Evolutionary conservation across 352 stramenopile species (phyloP).

Genomic region (Pythium oligandrum): DNA sequence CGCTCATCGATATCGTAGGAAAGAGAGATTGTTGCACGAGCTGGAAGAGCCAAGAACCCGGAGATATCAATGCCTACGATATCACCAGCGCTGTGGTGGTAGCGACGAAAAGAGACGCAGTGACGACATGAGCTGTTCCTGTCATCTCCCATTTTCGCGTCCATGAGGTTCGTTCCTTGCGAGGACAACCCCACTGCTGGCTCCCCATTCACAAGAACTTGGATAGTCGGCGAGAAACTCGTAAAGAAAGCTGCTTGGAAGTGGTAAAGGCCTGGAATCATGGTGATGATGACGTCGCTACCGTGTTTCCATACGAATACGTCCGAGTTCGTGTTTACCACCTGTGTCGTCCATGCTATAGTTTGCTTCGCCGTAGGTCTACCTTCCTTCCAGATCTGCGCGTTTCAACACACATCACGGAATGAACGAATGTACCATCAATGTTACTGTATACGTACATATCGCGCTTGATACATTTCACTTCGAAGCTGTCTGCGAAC

Average conservation of each 20-base stretch:
- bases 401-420: background rate
- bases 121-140: background rate
- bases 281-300: constrained; percentile 39
- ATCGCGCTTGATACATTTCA: constrained; percentile 71
- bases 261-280: constrained; percentile 64
- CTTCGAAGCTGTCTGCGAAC: constrained; percentile 55
- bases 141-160: background rate
- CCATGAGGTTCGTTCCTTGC: background rate
- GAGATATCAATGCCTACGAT: constrained; percentile 45
- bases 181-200: constrained; percentile 23
- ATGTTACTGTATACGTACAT: constrained; percentile 30
- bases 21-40: constrained; percentile 38
- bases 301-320: constrained; percentile 62
- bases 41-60: constrained; percentile 52
- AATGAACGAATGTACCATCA: too few species aligned
- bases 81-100: constrained; percentile 59
- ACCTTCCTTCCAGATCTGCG: constrained; percentile 70
- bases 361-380: constrained; percentile 43
- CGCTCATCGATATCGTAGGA: constrained; percentile 63
- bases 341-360: constrained; percentile 59
- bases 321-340: constrained; percentile 62
- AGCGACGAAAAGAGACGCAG: constrained; percentile 12
- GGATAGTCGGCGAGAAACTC: constrained; percentile 38
- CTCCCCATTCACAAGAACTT: constrained; percentile 63
- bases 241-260: constrained; percentile 73